Evolutionary conservation across 495 filamentous ascomycete genomes (phyloP).

Genomic region (Penicillium soppii): DNA sequence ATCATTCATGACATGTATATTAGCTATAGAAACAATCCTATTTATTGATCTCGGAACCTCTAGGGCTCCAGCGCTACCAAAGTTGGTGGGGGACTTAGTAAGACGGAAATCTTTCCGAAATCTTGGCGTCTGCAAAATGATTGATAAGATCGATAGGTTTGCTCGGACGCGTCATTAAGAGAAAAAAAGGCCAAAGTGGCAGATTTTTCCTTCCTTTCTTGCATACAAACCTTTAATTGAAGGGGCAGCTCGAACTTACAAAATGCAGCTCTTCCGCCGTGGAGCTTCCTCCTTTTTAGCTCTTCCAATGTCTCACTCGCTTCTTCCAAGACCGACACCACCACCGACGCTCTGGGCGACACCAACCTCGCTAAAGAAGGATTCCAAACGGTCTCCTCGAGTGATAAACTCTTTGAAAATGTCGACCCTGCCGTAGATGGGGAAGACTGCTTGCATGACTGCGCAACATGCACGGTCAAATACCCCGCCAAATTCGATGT

Average conservation of each 20-base stretch:
- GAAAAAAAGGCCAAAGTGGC: background rate
- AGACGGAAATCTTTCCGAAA: constrained; percentile 17
- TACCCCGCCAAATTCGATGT: constrained; percentile 76
- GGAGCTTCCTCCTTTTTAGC: constrained; percentile 35
- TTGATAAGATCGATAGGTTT: constrained; percentile 31
- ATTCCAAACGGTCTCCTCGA: constrained; percentile 39
- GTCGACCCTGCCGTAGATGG: constrained; percentile 74
- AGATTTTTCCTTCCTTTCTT: background rate
- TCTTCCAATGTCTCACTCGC: constrained; percentile 29
- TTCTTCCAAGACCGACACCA: constrained; percentile 27
- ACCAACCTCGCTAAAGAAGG: constrained; percentile 26
- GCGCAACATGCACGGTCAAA: constrained; percentile 73
- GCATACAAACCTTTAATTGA: background rate
- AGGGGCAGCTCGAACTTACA: background rate
- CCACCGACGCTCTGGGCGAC: constrained; percentile 23
- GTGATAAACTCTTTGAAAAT: constrained; percentile 41
- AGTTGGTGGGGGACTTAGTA: constrained; percentile 24
- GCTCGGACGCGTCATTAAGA: constrained; percentile 6
- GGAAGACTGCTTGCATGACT: constrained; percentile 88
- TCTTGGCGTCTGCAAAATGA: constrained; percentile 29
- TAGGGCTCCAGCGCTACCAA: too few species aligned
- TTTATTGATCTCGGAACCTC: constrained; percentile 7
- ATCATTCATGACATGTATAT: constrained; percentile 18
- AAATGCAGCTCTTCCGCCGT: constrained; percentile 40
- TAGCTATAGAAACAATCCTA: constrained; percentile 13